A percentile compares a stretch with the other conserved stretches of the same genome.
These are phyloP conservation scores for Vachellia collinsii DNA, from an alignment of 306 rosid genomes.

Conservation along the genomic window DNA sequence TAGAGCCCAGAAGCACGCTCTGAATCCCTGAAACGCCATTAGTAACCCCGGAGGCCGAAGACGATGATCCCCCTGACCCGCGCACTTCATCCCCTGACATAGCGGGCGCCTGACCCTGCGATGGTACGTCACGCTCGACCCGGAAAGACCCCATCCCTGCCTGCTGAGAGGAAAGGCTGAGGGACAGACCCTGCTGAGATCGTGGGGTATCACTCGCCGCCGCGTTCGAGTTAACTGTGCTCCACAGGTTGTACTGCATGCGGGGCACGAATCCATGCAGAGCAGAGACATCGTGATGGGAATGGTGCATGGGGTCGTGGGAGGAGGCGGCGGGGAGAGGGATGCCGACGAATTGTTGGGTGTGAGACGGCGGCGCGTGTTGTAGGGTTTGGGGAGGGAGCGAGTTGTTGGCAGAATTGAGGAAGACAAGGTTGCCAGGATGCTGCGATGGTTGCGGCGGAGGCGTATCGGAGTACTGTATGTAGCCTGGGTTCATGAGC, in stretches of 20 bases:
- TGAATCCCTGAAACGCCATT: constrained; percentile 83
- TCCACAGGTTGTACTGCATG: constrained; percentile 79
- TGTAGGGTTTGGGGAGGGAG: constrained; percentile 40
- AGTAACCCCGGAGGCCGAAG: constrained; percentile 74
- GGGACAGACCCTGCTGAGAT: constrained; percentile 72
- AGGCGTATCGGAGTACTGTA: constrained; percentile 76
- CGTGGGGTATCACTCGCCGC: constrained; percentile 87
- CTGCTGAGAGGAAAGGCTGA: constrained; percentile 80
- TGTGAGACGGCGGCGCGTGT: constrained; percentile 77
- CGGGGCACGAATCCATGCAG: constrained; percentile 86
- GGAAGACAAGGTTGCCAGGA: constrained; percentile 52
- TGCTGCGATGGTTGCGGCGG: constrained; percentile 50
- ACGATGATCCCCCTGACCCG: constrained; percentile 63
- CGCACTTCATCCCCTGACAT: constrained; percentile 58
- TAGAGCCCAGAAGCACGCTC: constrained; percentile 80
- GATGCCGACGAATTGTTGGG: constrained; percentile 79
- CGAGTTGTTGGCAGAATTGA: constrained; percentile 56
- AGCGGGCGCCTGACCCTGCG: constrained; percentile 45
- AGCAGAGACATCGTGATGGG: constrained; percentile 67
- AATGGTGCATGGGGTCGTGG: constrained; percentile 48
- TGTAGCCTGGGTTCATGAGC: constrained; percentile 88
- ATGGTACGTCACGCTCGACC: constrained; percentile 50
- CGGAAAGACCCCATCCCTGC: constrained; percentile 62
- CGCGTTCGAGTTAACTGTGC: constrained; percentile 52
- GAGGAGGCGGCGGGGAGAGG: constrained; percentile 50